Evolutionary conservation across 73 alveolate genomes (phyloP), one percentile per base, ranked within the genome.

Genomic region (Paramecium sonneborni): DNA sequence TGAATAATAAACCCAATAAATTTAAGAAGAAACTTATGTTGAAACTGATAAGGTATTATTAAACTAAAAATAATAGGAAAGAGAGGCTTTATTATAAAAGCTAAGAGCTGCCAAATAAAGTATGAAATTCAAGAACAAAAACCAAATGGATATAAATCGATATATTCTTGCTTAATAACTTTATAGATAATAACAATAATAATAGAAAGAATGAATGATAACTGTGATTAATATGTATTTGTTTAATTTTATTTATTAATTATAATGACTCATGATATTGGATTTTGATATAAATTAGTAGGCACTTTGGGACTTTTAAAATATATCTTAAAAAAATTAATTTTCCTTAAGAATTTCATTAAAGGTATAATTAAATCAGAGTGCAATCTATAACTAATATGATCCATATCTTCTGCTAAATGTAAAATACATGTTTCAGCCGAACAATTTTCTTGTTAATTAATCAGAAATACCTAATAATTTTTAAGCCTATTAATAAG

Each of bases 361-460:
- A 72, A 72, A 15, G 67, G 87, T 26, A 21, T 72, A 72, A 72
- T 28, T 11, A 72, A 23, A 72, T 72, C 68, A 4, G 56, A 91
- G 43, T 56, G 95, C 93, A 82, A 93, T 90, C n/a, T 85, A 44
- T 30, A 93, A 18, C 68, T 82, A 44, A 85, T 96, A 96, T 86
- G 96, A 92, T 84, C 90, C 97, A 35, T 85, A 55, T 70, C 95
- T 95, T 48, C 99, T 97, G 34, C 68, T 85, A 2, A 99, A 95
- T 8, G 94, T 14, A 85, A 96, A 97, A 26, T 96, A 97, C 26
- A 14, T 98, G 98, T 84, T 97, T 98, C 48, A 95, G 68, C 98
- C 97, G 41, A 96, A 52, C 84, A 62, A 12, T 62, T 62, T 30
- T 62, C 84, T 62, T 14, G 1, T 30, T 62, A 30, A 23, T 12